Evolutionary conservation across 208 protist species (phyloP).

Genomic region (Leishmania tropica): DNA sequence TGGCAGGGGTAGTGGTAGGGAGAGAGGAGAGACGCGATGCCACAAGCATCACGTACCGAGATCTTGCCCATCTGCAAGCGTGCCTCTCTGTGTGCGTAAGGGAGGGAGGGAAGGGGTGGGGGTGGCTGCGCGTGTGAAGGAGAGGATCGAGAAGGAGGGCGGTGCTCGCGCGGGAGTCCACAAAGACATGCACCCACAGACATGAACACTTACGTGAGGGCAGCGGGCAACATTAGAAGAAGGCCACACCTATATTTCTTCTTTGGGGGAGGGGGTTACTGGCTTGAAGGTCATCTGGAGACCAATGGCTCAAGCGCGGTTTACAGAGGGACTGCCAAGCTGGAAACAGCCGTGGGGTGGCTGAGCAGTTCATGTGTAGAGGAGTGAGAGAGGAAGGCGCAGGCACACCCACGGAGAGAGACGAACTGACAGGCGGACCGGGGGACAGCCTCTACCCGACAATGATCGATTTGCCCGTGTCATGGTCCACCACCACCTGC

Average conservation of each 20-base stretch:
- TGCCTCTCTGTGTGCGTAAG: neutral
- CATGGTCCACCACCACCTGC: conserved; percentile 62
- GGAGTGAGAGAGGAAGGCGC: neutral
- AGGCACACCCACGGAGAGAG: neutral
- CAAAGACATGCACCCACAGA: neutral
- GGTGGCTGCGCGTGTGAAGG: neutral
- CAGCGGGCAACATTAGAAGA: neutral
- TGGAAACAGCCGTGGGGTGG: neutral
- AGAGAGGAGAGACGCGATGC: neutral
- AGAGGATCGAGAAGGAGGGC: neutral
- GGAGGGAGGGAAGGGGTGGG: neutral
- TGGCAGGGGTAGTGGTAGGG: no score
- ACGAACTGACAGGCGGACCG: no score
- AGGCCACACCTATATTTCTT: neutral
- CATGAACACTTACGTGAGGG: neutral
- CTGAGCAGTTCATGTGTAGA: neutral
- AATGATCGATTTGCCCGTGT: conserved; percentile 57
- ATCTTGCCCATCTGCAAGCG: neutral
- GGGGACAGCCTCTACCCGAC: conserved; percentile 27
- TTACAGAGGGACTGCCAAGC: neutral
- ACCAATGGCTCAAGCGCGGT: neutral
- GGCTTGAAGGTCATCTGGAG: neutral
- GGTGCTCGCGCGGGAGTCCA: neutral
- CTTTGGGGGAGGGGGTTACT: neutral
- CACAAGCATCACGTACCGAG: neutral